Percentiles rank a stretch among this genome's conserved stretches.
These are phyloP conservation scores for Wickerhamomyces ciferrii DNA, from an alignment of 805 yeast genomes.

Conservation along the genomic window DNA sequence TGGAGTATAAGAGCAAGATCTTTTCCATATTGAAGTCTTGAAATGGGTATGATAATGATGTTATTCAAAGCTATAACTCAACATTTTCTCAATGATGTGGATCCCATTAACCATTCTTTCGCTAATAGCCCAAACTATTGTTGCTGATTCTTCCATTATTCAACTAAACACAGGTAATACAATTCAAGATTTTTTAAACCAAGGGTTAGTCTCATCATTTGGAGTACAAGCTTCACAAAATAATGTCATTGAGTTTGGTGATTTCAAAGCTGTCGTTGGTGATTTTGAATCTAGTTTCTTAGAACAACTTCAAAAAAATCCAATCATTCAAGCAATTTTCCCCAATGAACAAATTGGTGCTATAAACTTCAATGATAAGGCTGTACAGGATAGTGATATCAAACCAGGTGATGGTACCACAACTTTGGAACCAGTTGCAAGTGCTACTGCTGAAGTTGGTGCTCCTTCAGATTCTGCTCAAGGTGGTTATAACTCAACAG, in stretches of 20 bases:
- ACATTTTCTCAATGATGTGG: too few species aligned
- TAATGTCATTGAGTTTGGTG: background rate
- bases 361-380: constrained; percentile 26
- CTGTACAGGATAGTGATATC: constrained; percentile 18
- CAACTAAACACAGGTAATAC: background rate
- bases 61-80: background rate
- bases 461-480: background rate
- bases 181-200: background rate
- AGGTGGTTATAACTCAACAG: background rate
- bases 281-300: constrained; percentile 38
- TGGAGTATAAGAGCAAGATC: too few species aligned
- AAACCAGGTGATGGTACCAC: background rate
- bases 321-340: constrained; percentile 57
- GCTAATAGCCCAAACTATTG: background rate
- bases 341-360: constrained; percentile 58
- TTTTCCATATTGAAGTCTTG: too few species aligned
- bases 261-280: constrained; percentile 59
- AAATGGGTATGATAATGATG: too few species aligned
- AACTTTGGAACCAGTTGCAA: background rate
- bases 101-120: background rate
- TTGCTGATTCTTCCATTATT: background rate
- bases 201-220: background rate
- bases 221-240: background rate
- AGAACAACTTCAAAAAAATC: constrained; percentile 44
- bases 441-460: background rate